Evolutionary conservation across 495 filamentous ascomycete species (phyloP), one percentile per base, ranked within the genome.

Genomic region (Aspergillus affinis): DNA sequence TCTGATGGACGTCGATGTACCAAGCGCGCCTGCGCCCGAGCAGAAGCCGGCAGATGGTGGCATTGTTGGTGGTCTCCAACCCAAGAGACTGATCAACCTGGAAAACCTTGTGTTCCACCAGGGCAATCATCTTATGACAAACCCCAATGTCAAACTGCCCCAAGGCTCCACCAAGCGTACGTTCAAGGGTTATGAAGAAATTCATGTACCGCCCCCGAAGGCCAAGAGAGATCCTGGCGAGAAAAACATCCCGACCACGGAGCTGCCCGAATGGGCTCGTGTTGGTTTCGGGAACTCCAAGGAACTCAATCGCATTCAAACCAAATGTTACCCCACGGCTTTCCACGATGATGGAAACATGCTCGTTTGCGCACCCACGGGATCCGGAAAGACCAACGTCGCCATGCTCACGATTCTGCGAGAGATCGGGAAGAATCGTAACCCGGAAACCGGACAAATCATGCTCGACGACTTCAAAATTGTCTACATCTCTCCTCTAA

Each of bases 101-200:
- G 93, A 99, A 64, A 96, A 97, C 63, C 85, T 99, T 19, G 82
- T 97, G 30, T 99, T 99, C 72, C 93, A 97, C 66, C 94, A 98
- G 72, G 94, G 94, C 17, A 98, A 97, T 65, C 94, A 99, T 77
- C 81, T 98, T 18, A 98, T 98, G 93, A 97, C 95, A 10, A 98
- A 99, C 65, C 87, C 92, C 3, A 97, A 89, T 71, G 93, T 98
- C 51, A 91, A 89, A 62, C 82, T 98, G n/a, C 94, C 94, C 1
- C 90, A 96, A 67, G 94, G 95, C 23, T 96, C 95, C 1, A 96
- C 89, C 0, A 97, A 98, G 72, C 84, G 91, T 13, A 91, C 90
- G 0, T 96, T 96, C 76, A 98, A 98, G 73, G 94, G 95, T 27
- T 99, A 97, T 61, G 94, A 98, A 72, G 94, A 99, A 70, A 96